These are phyloP conservation scores for Neolecta irregularis DNA, from an alignment of 1,139 yeast genomes.

Conservation along the genomic window DNA sequence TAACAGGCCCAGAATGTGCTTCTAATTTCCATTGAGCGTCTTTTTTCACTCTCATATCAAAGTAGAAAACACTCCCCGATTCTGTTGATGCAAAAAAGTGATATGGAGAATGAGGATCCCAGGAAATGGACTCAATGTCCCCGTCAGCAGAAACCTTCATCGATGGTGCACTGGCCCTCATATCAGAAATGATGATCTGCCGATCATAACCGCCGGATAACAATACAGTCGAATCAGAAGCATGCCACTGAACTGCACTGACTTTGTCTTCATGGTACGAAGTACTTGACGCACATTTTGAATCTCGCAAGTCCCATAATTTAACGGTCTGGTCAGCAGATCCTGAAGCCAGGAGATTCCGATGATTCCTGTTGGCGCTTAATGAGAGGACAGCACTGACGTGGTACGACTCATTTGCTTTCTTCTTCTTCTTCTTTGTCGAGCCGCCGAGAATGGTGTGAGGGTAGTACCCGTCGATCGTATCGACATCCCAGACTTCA, in stretches of 20 bases:
- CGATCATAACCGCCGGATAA: constrained; percentile 91
- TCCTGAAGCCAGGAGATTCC: constrained; percentile 80
- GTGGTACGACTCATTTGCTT: constrained; percentile 58
- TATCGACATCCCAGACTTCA: constrained; percentile 91
- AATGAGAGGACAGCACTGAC: constrained; percentile 86
- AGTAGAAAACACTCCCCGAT: constrained; percentile 75
- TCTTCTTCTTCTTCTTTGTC: constrained; percentile 31
- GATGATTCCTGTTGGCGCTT: constrained; percentile 64
- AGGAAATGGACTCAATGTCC: constrained; percentile 70
- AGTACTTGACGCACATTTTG: constrained; percentile 43
- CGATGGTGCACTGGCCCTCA: constrained; percentile 53
- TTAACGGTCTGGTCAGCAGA: constrained; percentile 92
- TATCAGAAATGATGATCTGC: constrained; percentile 63
- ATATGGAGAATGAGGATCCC: constrained; percentile 44
- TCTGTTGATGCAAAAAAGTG: constrained; percentile 83
- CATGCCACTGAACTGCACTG: constrained; percentile 78
- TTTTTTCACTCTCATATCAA: constrained; percentile 54
- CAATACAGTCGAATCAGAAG: constrained; percentile 56
- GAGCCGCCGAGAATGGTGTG: constrained; percentile 64
- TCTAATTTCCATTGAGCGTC: constrained; percentile 86
- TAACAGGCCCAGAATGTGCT: constrained; percentile 78
- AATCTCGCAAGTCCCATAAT: constrained; percentile 77
- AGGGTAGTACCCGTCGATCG: constrained; percentile 87
- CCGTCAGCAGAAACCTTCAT: constrained; percentile 50
- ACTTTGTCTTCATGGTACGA: constrained; percentile 61